These are phyloP conservation scores for Phialophora tarda DNA, from an alignment of 2,329 filamentous ascomycete species.

Conservation along the genomic window DNA sequence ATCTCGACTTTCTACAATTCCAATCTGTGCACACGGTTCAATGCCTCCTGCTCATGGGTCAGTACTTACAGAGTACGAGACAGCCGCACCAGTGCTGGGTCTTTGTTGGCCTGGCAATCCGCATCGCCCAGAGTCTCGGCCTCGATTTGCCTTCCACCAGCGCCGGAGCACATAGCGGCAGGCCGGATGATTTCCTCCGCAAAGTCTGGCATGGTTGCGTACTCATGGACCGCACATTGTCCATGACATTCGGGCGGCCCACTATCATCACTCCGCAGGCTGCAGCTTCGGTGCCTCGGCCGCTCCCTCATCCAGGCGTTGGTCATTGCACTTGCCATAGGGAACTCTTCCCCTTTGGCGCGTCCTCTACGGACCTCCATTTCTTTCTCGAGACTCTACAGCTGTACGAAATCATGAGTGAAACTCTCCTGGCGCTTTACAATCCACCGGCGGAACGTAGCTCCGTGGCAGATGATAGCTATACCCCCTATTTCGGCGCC, in stretches of 20 bases:
- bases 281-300: constrained; percentile 20
- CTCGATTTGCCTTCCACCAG: constrained; percentile 53
- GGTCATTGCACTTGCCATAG: neutral
- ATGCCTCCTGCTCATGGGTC: constrained; percentile 55
- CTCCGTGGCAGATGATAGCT: neutral
- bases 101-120: constrained; percentile 53
- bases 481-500: constrained; percentile 16
- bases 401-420: constrained; percentile 26
- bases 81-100: constrained; percentile 59
- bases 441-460: neutral
- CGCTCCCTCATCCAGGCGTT: constrained; percentile 13
- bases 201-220: constrained; percentile 48
- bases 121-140: constrained; percentile 56
- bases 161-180: constrained; percentile 37
- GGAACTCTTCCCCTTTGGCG: constrained; percentile 7
- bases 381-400: constrained; percentile 30
- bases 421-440: constrained; percentile 26
- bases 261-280: constrained; percentile 28
- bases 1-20: constrained; percentile 48
- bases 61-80: constrained; percentile 58
- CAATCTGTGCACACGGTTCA: constrained; percentile 55
- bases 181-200: constrained; percentile 39
- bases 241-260: constrained; percentile 28
- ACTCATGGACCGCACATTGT: constrained; percentile 44
- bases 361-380: constrained; percentile 14